Evolutionary conservation across 331 rosid species (phyloP).

Genomic region (Erythrophleum ivorense): DNA sequence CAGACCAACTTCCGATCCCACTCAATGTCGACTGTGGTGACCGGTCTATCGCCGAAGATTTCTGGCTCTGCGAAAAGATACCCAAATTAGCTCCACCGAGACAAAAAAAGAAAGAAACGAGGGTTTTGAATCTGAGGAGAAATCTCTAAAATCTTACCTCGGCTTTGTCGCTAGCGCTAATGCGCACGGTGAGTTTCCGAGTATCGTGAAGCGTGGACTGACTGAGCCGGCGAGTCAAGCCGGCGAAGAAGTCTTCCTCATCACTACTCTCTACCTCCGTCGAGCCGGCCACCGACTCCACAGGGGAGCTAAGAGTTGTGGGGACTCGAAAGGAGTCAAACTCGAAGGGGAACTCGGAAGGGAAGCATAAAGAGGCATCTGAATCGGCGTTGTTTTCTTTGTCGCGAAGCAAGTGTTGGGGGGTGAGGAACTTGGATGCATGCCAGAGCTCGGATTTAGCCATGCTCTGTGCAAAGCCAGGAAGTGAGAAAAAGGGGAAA

Average conservation of each 20-base stretch:
- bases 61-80: background rate
- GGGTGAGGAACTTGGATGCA: conserved; percentile 44
- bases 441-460: conserved; percentile 50
- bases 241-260: conserved; percentile 70
- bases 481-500: background rate
- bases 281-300: conserved; percentile 58
- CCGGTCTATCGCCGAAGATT: conserved; percentile 46
- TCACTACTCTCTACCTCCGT: conserved; percentile 67
- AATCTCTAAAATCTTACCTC: conserved; percentile 45
- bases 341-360: conserved; percentile 81
- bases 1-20: conserved; percentile 79
- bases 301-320: conserved; percentile 59
- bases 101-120: background rate
- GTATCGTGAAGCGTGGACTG: conserved; percentile 56
- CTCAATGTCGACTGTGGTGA: conserved; percentile 83
- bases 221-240: conserved; percentile 66
- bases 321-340: conserved; percentile 46
- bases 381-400: conserved; percentile 12
- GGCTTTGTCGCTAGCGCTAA: conserved; percentile 35
- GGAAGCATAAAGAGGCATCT: conserved; percentile 42
- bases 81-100: conserved; percentile 7
- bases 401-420: conserved; percentile 13
- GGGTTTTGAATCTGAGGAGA: background rate
- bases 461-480: conserved; percentile 28
- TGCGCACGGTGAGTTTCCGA: conserved; percentile 40